These are phyloP conservation scores for Stipa capillata DNA, from an alignment of 176 grass and related monocot genomes.

Conservation along the genomic window DNA sequence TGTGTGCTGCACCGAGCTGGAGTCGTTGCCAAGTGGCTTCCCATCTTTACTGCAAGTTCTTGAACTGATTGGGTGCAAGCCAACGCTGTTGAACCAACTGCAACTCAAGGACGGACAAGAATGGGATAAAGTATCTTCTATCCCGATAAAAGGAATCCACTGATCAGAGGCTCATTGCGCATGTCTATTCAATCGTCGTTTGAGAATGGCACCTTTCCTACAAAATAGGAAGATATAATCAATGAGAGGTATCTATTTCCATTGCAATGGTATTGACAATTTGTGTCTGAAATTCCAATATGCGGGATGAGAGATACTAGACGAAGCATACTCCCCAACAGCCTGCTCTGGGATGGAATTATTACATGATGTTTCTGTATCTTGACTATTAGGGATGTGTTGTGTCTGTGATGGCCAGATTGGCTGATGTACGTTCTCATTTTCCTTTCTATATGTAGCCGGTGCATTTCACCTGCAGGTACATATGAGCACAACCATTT, in stretches of 20 bases:
- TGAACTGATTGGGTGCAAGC: slow-evolving; percentile 35
- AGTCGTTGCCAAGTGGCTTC: slow-evolving; percentile 31
- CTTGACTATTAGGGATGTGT: background rate
- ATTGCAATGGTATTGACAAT: background rate
- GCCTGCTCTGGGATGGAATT: background rate
- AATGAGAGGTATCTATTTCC: background rate
- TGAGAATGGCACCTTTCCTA: background rate
- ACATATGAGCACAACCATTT: background rate
- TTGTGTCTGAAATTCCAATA: background rate
- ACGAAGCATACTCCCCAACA: background rate
- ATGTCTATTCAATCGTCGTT: background rate
- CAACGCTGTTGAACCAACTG: slow-evolving; percentile 16
- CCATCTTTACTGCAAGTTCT: slow-evolving; percentile 43
- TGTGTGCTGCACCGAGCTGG: slow-evolving; percentile 32
- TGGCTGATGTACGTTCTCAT: background rate
- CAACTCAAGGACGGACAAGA: slow-evolving; percentile 17
- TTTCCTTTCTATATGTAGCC: background rate
- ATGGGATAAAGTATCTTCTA: slow-evolving; percentile 31
- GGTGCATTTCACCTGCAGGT: background rate
- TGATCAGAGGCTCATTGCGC: slow-evolving; percentile 3
- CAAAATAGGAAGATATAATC: background rate
- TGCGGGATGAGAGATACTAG: background rate
- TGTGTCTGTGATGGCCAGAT: background rate
- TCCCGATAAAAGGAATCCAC: slow-evolving; percentile 17
- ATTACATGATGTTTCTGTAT: background rate